phyloP scores from a whole-genome alignment of 2,329 filamentous ascomycete genomes.

The Sarocladium kiliense region DNA sequence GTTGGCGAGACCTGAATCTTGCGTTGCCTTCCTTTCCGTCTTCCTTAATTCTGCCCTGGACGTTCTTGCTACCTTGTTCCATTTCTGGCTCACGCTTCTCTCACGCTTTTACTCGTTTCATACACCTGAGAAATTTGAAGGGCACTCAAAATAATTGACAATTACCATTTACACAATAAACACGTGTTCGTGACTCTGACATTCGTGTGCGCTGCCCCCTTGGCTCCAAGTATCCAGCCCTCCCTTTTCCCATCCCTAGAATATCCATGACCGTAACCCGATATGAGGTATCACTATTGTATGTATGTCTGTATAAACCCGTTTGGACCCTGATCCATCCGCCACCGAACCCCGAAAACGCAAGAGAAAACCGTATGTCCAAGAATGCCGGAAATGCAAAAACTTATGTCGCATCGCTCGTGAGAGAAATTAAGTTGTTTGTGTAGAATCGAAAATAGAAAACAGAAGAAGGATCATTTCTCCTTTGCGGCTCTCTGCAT shows the following conservation, averaged over 20 bases:
- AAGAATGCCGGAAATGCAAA: background rate
- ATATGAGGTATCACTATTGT: conserved; percentile 5
- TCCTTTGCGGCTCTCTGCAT: conserved; percentile 58
- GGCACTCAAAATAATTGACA: conserved; percentile 1
- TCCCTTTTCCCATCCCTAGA: background rate
- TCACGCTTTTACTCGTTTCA: no score
- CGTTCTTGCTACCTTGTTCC: background rate
- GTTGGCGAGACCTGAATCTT: background rate
- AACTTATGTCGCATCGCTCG: background rate
- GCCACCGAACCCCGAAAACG: background rate
- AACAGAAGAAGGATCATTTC: conserved; percentile 10
- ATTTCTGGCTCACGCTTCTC: no score
- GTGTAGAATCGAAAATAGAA: background rate
- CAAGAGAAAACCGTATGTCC: background rate
- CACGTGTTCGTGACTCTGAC: background rate
- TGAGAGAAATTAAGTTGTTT: background rate
- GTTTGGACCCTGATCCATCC: background rate
- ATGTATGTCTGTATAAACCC: background rate
- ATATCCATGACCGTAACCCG: background rate
- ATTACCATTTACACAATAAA: conserved; percentile 3
- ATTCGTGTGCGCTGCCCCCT: background rate
- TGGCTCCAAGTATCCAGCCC: background rate
- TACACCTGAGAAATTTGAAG: no score
- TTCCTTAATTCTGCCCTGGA: background rate
- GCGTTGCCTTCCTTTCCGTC: conserved; percentile 1